Evolutionary conservation across 1,284 basidiomycete species (phyloP).

Genomic region (Limonomyces culmigenus): DNA sequence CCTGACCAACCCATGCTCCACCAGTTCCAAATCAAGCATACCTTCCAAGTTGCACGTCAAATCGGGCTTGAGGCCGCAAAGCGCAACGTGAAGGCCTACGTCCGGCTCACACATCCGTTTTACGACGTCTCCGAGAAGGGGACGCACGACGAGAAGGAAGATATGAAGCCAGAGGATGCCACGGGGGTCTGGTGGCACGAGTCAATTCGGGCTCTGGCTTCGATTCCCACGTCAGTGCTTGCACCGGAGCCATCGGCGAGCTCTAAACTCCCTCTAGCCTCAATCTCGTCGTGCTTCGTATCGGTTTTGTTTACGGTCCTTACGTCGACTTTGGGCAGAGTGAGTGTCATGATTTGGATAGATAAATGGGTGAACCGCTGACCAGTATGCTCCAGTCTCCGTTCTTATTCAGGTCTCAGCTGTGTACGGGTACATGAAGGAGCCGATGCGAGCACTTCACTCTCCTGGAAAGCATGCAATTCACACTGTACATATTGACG

Average conservation of each 20-base stretch:
- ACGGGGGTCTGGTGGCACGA: slow-evolving; percentile 87
- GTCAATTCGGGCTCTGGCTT: slow-evolving; percentile 56
- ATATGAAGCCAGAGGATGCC: slow-evolving; percentile 55
- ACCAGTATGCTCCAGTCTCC: slow-evolving; percentile 20
- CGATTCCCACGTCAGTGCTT: slow-evolving; percentile 61
- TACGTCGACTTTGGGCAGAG: slow-evolving; percentile 53
- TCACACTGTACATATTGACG: slow-evolving; percentile 66
- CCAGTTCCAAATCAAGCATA: slow-evolving; percentile 65
- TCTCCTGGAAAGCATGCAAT: slow-evolving; percentile 65
- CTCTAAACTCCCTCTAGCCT: slow-evolving; percentile 33
- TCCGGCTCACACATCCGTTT: slow-evolving; percentile 68
- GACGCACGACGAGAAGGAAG: slow-evolving; percentile 54
- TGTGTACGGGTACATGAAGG: slow-evolving; percentile 69
- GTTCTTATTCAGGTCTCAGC: slow-evolving; percentile 63
- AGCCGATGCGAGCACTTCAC: slow-evolving; percentile 81
- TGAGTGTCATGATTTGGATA: slow-evolving; percentile 16
- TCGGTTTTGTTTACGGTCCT: slow-evolving; percentile 60
- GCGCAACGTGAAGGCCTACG: slow-evolving; percentile 57
- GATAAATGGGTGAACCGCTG: slow-evolving; percentile 1
- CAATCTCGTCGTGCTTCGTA: slow-evolving; percentile 65
- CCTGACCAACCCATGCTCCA: slow-evolving; percentile 5
- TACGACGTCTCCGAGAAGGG: slow-evolving; percentile 64
- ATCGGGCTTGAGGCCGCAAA: slow-evolving; percentile 54
- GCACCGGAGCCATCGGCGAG: no score
- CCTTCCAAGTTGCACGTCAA: slow-evolving; percentile 53